Conservation (phyloP, 2,329 filamentous ascomycete species). For the Dryadomyces quercivorus region DNA sequence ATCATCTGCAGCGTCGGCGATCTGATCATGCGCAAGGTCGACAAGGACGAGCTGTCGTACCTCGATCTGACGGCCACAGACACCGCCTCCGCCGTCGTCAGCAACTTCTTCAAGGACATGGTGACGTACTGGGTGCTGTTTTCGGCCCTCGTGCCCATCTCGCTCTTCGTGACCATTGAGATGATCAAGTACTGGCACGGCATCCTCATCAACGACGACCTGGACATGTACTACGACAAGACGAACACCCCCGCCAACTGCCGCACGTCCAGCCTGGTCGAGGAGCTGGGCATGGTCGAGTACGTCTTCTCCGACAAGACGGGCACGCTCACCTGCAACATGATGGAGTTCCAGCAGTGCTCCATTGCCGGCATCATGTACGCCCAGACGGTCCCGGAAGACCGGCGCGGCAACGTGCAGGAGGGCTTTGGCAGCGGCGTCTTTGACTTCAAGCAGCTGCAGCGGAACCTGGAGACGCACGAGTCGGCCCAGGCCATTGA, state of each 20-base stretch:
- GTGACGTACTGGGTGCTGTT: slow-evolving; percentile 98
- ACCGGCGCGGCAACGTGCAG: slow-evolving; percentile 66
- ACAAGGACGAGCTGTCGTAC: slow-evolving; percentile 54
- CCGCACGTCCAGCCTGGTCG: slow-evolving; percentile 88
- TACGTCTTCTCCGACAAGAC: slow-evolving; percentile 98
- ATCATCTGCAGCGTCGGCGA: slow-evolving; percentile 87
- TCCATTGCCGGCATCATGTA: slow-evolving; percentile 92
- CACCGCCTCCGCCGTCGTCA: slow-evolving; percentile 42
- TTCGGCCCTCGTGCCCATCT: slow-evolving; percentile 92
- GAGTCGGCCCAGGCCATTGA: slow-evolving; percentile 42
- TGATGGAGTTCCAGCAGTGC: slow-evolving; percentile 97
- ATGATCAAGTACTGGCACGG: slow-evolving; percentile 97
- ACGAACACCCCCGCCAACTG: slow-evolving; percentile 93
- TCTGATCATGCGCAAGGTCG: slow-evolving; percentile 60
- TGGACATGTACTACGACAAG: slow-evolving; percentile 95
- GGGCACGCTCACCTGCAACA: slow-evolving; percentile 79
- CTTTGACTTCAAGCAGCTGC: slow-evolving; percentile 69
- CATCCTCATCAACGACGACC: slow-evolving; percentile 93
- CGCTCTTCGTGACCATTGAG: slow-evolving; percentile 93
- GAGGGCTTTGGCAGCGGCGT: slow-evolving; percentile 70
- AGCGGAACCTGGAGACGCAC: slow-evolving; percentile 52
- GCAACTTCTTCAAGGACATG: slow-evolving; percentile 84
- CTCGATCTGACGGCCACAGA: slow-evolving; percentile 54
- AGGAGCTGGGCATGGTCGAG: slow-evolving; percentile 95
- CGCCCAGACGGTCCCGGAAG: slow-evolving; percentile 81